Percentiles rank a stretch among this genome's conserved stretches.
These are phyloP conservation scores for Ambrosiella xylebori DNA, from an alignment of 2,329 filamentous ascomycete species.

Conservation along the genomic window DNA sequence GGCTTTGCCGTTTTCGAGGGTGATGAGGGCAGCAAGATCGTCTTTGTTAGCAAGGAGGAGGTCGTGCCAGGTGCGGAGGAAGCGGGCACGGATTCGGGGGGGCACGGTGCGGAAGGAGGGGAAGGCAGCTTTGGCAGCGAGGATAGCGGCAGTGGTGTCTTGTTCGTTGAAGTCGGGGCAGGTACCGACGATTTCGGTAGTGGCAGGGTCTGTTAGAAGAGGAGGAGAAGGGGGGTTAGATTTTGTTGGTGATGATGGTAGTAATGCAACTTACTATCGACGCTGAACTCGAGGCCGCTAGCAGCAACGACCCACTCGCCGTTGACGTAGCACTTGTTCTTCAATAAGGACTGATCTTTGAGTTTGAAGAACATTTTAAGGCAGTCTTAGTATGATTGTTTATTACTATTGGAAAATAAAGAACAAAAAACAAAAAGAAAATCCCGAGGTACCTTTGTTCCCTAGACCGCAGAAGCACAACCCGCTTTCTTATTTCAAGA, in stretches of 20 bases:
- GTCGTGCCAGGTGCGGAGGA: constrained; percentile 49
- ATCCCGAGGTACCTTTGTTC: not conserved
- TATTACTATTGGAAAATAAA: not conserved
- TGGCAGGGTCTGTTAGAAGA: constrained; percentile 45
- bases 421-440: not conserved
- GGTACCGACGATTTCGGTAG: constrained; percentile 47
- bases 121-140: constrained; percentile 48
- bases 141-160: constrained; percentile 54
- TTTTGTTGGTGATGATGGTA: not conserved
- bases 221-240: not conserved
- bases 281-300: constrained; percentile 57
- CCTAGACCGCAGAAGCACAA: no score
- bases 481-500: no score
- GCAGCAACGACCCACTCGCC: constrained; percentile 58
- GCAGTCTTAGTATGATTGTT: not conserved
- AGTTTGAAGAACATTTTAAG: constrained; percentile 24
- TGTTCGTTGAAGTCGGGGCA: constrained; percentile 55
- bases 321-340: constrained; percentile 54
- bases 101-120: constrained; percentile 42
- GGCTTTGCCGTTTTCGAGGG: constrained; percentile 56
- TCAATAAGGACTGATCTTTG: constrained; percentile 49
- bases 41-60: constrained; percentile 48
- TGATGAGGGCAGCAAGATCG: constrained; percentile 50
- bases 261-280: constrained; percentile 32
- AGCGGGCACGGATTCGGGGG: constrained; percentile 39